Conservation (phyloP, 805 yeast genomes). For the Barnettozyma siamensis region DNA sequence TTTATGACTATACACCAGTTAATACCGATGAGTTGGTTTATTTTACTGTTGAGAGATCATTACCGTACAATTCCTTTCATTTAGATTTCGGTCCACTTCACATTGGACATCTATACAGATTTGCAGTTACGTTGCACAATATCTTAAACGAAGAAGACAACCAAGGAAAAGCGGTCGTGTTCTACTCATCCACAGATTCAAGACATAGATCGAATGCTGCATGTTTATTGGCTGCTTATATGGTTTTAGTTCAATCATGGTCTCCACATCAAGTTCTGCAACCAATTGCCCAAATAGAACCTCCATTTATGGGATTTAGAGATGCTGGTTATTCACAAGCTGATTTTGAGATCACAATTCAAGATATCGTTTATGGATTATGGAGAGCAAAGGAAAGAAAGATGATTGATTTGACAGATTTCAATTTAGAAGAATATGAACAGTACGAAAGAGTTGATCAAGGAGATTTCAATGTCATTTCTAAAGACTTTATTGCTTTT, state of each 20-base stretch:
- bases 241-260: constrained; percentile 95
- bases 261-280: constrained; percentile 97
- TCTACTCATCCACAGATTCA: constrained; percentile 79
- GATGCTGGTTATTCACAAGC: constrained; percentile 98
- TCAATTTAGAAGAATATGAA: constrained; percentile 91
- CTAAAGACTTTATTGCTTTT: constrained; percentile 94
- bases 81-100: constrained; percentile 96
- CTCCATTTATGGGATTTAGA: constrained; percentile 91
- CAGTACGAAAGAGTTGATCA: constrained; percentile 93
- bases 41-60: constrained; percentile 87
- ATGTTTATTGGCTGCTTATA: constrained; percentile 86
- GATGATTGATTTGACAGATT: constrained; percentile 76
- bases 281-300: constrained; percentile 86
- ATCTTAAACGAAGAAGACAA: constrained; percentile 80
- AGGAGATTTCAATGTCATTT: constrained; percentile 89
- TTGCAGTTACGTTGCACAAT: constrained; percentile 92
- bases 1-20: constrained; percentile 72
- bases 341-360: constrained; percentile 88
- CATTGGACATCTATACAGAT: constrained; percentile 87
- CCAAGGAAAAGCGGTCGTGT: constrained; percentile 83
- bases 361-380: constrained; percentile 91
- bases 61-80: constrained; percentile 93
- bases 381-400: constrained; percentile 97
- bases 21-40: constrained; percentile 73
- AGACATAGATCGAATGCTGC: constrained; percentile 90